Conservation (phyloP, 2,329 filamentous ascomycete species). For the Setomelanomma holmii region DNA sequence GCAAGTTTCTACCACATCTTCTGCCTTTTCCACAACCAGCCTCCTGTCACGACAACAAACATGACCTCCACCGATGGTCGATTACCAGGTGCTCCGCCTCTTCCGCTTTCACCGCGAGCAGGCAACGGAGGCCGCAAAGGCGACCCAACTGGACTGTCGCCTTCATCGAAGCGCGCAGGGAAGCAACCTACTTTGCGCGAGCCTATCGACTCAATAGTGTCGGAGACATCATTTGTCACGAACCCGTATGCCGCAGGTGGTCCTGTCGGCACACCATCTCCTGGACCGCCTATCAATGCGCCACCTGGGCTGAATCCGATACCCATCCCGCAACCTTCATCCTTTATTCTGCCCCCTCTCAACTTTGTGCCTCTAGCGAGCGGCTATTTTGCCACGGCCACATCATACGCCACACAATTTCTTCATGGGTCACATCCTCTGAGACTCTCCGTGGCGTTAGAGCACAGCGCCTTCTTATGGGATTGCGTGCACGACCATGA, state of each 20-base stretch:
- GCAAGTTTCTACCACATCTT: conserved; percentile 98
- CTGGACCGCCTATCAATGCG: conserved; percentile 49
- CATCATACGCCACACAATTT: conserved; percentile 73
- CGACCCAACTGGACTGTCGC: conserved; percentile 34
- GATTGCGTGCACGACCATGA: conserved; percentile 88
- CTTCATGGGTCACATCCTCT: conserved; percentile 90
- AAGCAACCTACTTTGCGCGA: conserved; percentile 55
- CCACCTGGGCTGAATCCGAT: conserved; percentile 55
- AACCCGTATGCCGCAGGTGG: conserved; percentile 55
- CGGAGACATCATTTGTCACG: conserved; percentile 59
- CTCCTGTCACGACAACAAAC: conserved; percentile 63
- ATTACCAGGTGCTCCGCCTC: conserved; percentile 27
- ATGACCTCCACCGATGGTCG: conserved; percentile 43
- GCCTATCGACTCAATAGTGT: conserved; percentile 57
- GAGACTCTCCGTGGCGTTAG: conserved; percentile 86
- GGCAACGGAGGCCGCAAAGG: conserved; percentile 33
- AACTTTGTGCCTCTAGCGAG: conserved; percentile 87
- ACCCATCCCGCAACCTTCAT: conserved; percentile 58
- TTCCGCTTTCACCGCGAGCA: conserved; percentile 29
- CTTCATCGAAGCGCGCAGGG: conserved; percentile 41
- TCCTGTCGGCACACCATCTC: conserved; percentile 52
- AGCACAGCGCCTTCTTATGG: conserved; percentile 91
- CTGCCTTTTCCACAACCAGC: conserved; percentile 93
- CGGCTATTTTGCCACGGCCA: conserved; percentile 80
- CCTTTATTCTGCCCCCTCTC: conserved; percentile 79